Percentiles rank a stretch among this genome's conserved stretches.
These are phyloP conservation scores for Craterostigma plantagineum DNA, from an alignment of 257 asterid species.

Conservation along the genomic window DNA sequence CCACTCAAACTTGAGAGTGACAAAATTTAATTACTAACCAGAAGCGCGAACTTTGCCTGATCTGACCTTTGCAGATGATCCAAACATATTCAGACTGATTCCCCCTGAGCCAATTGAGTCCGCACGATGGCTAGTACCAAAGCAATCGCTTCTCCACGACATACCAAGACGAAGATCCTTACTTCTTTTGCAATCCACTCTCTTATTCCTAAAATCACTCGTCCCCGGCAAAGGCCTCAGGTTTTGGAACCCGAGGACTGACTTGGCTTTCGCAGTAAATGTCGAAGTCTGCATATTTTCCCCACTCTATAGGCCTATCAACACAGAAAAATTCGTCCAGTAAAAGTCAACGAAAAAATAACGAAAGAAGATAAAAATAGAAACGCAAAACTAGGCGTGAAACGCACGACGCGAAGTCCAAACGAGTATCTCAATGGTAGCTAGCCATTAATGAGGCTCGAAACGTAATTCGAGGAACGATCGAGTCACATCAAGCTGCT, in stretches of 20 bases:
- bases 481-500: too few relatives aligned
- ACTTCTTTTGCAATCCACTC: not conserved
- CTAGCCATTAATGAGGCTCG: too few relatives aligned
- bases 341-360: too few relatives aligned
- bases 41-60: not conserved
- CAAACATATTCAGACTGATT: not conserved
- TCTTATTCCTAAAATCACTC: not conserved
- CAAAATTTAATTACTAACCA: not conserved
- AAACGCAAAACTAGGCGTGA: too few relatives aligned
- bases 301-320: too few relatives aligned
- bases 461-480: too few relatives aligned
- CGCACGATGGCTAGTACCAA: not conserved
- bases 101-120: not conserved
- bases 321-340: too few relatives aligned
- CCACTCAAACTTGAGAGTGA: too few relatives aligned
- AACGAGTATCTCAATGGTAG: too few relatives aligned
- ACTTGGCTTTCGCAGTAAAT: not conserved
- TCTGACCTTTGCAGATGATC: not conserved
- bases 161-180: not conserved
- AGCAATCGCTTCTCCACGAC: not conserved
- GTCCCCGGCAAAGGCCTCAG: not conserved
- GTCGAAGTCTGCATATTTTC: not conserved
- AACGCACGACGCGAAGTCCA: too few relatives aligned
- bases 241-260: not conserved
- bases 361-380: too few relatives aligned